Percentiles rank a stretch among this genome's conserved stretches.
These are phyloP conservation scores for Parastagonospora avenae DNA, from an alignment of 2,329 filamentous ascomycete species.

Conservation along the genomic window DNA sequence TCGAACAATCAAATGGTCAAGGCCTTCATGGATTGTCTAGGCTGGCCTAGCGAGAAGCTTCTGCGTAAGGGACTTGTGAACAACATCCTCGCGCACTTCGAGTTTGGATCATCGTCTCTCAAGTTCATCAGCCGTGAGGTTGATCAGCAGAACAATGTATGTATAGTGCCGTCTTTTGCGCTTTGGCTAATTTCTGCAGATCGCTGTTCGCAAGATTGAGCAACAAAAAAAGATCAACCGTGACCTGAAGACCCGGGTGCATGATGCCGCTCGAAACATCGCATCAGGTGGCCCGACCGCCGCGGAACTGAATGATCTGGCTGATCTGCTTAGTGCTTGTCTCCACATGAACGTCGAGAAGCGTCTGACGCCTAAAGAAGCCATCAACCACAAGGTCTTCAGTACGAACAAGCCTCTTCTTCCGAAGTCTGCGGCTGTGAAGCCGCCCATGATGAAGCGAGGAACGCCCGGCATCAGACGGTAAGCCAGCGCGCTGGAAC, in stretches of 20 bases:
- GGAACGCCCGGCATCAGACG: slow-evolving; percentile 19
- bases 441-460: slow-evolving; percentile 32
- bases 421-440: slow-evolving; percentile 32
- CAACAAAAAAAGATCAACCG: slow-evolving; percentile 63
- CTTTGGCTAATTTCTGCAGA: slow-evolving; percentile 52
- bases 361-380: slow-evolving; percentile 83
- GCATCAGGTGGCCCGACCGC: slow-evolving; percentile 66
- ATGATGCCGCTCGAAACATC: slow-evolving; percentile 73
- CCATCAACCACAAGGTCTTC: slow-evolving; percentile 89
- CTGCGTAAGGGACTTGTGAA: slow-evolving; percentile 70
- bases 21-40: slow-evolving; percentile 93
- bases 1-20: slow-evolving; percentile 99
- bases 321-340: slow-evolving; percentile 87
- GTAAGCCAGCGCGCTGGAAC: slow-evolving; percentile 12
- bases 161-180: slow-evolving; percentile 3
- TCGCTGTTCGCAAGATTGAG: slow-evolving; percentile 68
- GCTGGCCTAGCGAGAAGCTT: slow-evolving; percentile 87
- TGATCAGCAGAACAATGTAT: slow-evolving; percentile 53
- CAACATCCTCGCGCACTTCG: slow-evolving; percentile 76
- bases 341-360: slow-evolving; percentile 91
- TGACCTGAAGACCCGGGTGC: slow-evolving; percentile 80
- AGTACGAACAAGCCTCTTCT: slow-evolving; percentile 31
- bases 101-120: slow-evolving; percentile 60
- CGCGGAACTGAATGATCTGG: slow-evolving; percentile 80
- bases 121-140: slow-evolving; percentile 83